Conservation (phyloP, 768 basidiomycete genomes). For the Termitomyces sp. region DNA sequence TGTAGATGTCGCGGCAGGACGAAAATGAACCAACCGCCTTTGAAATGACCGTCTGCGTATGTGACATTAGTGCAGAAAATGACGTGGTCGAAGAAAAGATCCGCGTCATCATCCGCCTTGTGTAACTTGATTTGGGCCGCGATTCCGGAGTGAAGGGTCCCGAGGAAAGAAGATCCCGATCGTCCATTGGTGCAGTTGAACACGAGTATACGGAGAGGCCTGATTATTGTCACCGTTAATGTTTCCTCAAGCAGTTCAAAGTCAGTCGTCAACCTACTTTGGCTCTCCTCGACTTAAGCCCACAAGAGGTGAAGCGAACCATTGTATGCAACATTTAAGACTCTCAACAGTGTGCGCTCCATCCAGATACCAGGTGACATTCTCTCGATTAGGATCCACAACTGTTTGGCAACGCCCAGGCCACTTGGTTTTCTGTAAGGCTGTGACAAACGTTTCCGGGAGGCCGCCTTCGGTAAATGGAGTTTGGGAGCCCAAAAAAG, state of each 20-base stretch:
- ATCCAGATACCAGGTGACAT: constrained; percentile 85
- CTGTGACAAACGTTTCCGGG: constrained; percentile 53
- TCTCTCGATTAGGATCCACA: constrained; percentile 48
- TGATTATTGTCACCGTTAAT: constrained; percentile 18
- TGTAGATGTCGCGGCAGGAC: not conserved
- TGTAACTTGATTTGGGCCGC: constrained; percentile 44
- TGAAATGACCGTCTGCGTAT: constrained; percentile 84
- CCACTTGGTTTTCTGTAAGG: constrained; percentile 75
- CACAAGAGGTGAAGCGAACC: constrained; percentile 72
- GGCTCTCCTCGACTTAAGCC: constrained; percentile 36
- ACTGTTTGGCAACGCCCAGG: constrained; percentile 94
- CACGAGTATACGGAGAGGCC: constrained; percentile 60
- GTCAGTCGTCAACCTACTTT: constrained; percentile 17
- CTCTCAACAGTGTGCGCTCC: constrained; percentile 96
- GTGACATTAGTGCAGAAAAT: constrained; percentile 98
- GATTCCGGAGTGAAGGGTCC: constrained; percentile 52
- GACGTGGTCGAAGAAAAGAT: constrained; percentile 73
- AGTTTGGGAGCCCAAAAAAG: constrained; percentile 51
- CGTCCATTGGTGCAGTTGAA: constrained; percentile 97
- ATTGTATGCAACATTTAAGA: constrained; percentile 80
- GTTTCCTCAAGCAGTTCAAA: not conserved
- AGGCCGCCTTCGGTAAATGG: constrained; percentile 34
- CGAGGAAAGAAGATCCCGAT: constrained; percentile 72
- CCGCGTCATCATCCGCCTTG: constrained; percentile 34
- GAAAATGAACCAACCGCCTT: constrained; percentile 65